phyloP scores from a whole-genome alignment of 306 rosid genomes.

The Herpetospermum pedunculosum region DNA sequence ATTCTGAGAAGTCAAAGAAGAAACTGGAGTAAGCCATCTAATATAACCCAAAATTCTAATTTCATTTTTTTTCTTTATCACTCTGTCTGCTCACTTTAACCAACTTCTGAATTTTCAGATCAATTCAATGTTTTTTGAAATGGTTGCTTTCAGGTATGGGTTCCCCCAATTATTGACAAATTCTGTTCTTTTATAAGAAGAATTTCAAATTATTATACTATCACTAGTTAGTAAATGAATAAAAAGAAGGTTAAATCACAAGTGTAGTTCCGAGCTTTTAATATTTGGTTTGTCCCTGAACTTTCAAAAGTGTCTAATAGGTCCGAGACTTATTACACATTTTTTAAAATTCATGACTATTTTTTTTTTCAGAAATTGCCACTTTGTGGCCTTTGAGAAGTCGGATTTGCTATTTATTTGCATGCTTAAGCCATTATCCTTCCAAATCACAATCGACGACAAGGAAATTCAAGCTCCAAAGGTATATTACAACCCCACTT shows the following conservation, averaged over 20 bases:
- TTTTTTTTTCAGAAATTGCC: conserved; percentile 34
- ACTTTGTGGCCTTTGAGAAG: conserved; percentile 26
- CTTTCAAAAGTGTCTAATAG: too few relatives aligned
- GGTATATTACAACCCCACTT: conserved; percentile 5
- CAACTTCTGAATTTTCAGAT: conserved; percentile 14
- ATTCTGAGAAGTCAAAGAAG: conserved; percentile 42
- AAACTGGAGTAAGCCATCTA: conserved; percentile 25
- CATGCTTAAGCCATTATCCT: conserved; percentile 32
- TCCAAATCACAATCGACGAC: conserved; percentile 26
- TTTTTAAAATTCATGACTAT: too few relatives aligned
- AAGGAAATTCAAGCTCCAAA: conserved; percentile 34
- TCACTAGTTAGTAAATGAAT: background rate
- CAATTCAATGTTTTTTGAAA: conserved; percentile 28
- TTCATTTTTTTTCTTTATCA: background rate
- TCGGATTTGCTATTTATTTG: conserved; percentile 36
- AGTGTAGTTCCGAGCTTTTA: too few relatives aligned
- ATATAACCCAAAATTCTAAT: background rate
- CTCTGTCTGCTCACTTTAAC: background rate
- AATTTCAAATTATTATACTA: background rate
- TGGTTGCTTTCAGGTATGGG: conserved; percentile 37
- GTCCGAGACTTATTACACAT: too few relatives aligned
- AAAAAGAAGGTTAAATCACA: too few relatives aligned
- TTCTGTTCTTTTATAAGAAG: background rate
- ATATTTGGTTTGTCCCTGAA: too few relatives aligned
- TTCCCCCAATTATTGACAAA: background rate